Evolutionary conservation across 2,329 filamentous ascomycete genomes (phyloP).

Genomic region (Microsporum audouinii): DNA sequence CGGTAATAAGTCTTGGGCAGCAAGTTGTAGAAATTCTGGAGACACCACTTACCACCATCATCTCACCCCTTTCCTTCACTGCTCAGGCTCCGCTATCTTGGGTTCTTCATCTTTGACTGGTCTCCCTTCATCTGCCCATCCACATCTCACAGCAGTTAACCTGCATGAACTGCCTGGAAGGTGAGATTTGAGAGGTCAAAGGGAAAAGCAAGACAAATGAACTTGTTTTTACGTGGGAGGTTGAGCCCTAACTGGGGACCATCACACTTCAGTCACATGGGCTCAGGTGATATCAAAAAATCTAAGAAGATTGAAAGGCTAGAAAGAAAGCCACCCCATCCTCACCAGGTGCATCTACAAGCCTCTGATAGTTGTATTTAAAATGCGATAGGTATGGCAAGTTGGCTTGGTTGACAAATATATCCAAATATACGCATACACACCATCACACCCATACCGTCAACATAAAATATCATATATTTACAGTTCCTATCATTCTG

Average conservation of each 20-base stretch:
- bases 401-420: not conserved
- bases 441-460: not conserved
- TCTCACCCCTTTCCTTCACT: not conserved
- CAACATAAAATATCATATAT: not conserved
- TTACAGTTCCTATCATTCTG: constrained; percentile 21
- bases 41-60: not conserved
- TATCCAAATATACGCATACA: not conserved
- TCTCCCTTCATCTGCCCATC: not conserved
- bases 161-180: not conserved
- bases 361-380: not conserved
- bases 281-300: constrained; percentile 2
- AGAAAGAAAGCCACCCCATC: not conserved
- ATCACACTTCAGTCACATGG: constrained; percentile 3
- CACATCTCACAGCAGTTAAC: not conserved
- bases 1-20: not conserved
- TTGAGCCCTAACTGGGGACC: not conserved
- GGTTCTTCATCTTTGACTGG: not conserved
- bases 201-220: not conserved
- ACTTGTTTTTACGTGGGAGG: not conserved
- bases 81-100: not conserved
- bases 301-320: not conserved
- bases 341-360: not conserved
- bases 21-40: not conserved
- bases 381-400: not conserved
- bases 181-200: not conserved